Percentiles rank a stretch among this genome's conserved stretches.
Conservation (phyloP, 371 early-diverging fungal species). For the Blyttiomyces sp. region DNA sequence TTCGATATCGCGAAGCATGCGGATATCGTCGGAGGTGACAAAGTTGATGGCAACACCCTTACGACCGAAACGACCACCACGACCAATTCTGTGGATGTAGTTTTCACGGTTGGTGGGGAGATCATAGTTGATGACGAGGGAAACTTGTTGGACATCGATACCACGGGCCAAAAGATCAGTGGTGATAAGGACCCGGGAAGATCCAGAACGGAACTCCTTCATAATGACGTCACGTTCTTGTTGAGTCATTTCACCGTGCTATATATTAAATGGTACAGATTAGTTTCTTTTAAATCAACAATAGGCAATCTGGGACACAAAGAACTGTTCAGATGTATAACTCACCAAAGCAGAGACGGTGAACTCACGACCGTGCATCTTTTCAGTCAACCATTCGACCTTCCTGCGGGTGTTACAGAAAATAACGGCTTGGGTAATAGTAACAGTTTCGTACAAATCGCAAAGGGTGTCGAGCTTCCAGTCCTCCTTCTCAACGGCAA, state of each 20-base stretch:
- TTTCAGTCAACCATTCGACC: constrained; percentile 96
- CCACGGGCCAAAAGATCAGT: constrained; percentile 99
- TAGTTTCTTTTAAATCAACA: not conserved
- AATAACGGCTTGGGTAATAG: constrained; percentile 98
- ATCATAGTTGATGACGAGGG: constrained; percentile 98
- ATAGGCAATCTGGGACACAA: too few relatives aligned
- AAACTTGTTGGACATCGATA: constrained; percentile 99
- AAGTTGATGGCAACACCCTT: constrained; percentile 99
- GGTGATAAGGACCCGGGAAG: constrained; percentile 92
- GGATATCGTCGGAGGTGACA: constrained; percentile 90
- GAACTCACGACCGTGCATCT: constrained; percentile 89
- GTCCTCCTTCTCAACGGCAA: constrained; percentile 94
- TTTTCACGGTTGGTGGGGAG: constrained; percentile 94
- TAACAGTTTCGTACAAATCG: constrained; percentile 94
- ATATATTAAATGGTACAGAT: not conserved
- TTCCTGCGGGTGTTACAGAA: constrained; percentile 98
- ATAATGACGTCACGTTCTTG: constrained; percentile 95
- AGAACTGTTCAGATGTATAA: not conserved
- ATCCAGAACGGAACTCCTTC: constrained; percentile 94
- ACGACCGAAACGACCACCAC: constrained; percentile 99
- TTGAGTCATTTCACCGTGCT: constrained; percentile 98
- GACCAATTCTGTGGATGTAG: constrained; percentile 98
- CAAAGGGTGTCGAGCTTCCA: constrained; percentile 95
- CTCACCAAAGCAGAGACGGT: constrained; percentile 88
- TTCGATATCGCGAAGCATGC: constrained; percentile 91